Evolutionary conservation across 139 green algal genomes (phyloP), one percentile per base, ranked within the genome.

Genomic region (Closterium sp.): DNA sequence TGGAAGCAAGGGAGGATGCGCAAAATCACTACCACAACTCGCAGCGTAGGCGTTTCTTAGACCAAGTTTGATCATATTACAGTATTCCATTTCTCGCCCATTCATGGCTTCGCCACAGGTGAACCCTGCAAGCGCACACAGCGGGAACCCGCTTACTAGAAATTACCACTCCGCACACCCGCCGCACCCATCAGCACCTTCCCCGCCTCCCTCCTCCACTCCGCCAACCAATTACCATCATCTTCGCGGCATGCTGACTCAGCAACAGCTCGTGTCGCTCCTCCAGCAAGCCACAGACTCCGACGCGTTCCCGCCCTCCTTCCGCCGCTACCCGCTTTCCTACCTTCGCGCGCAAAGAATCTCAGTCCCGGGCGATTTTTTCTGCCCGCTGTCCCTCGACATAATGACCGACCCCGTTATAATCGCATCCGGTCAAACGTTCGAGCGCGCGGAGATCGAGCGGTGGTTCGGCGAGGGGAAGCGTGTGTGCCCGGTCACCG

Each of bases 391-490:
- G 3, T 84, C 70, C 17, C 70, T 70, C 17, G 86, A 89, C 31
- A 31, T 92, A 28, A 92, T 92, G 90, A 13, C 11, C 29, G 90
- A 92, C 31, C 90, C 90, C 27, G 90, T 92, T 28, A n/a, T 90
- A 27, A 92, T 92, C 84, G 73, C 90, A 24, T 92, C 90, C 31
- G 90, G 90, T 29, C 85, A 92, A n/a, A 92, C 90, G 70, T 92
- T 86, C 91, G 90, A 92, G 86, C n/a, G 90, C 27, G 85, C 90
- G 2, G 32, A 90, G 28, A 92, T 92, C 31, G 31, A 87, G 11
- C n/a, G 89, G 89, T 91, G 89, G 89, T 88, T 91, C 22, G 31
- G 19, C 13, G 73, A 87, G 28, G 85, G 85, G 85, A 87, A 87
- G 28, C n/a, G 85, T 9, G 28, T 31, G 28, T 87, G 85, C 27